phyloP scores from a whole-genome alignment of 306 rosid genomes.

The Psophocarpus tetragonolobus region DNA sequence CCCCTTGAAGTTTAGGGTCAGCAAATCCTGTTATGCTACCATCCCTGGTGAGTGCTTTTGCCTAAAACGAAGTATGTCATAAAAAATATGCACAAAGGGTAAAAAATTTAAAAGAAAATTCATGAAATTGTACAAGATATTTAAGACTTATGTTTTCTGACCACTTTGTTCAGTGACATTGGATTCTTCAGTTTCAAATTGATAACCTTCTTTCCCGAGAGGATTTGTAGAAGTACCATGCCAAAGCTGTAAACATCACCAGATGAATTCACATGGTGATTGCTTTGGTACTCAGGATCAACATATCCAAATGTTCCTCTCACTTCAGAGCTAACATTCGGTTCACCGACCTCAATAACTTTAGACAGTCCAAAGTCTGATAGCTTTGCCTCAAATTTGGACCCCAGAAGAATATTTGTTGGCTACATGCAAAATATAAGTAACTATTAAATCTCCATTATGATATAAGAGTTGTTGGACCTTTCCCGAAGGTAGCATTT shows the following conservation, averaged over 20 bases:
- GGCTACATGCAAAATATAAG: conserved; percentile 42
- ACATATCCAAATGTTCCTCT: conserved; percentile 73
- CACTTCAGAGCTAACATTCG: conserved; percentile 62
- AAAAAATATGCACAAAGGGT: conserved; percentile 10
- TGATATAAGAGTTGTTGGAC: conserved; percentile 10
- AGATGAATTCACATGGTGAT: conserved; percentile 53
- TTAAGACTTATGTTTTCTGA: conserved; percentile 19
- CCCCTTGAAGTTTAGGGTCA: conserved; percentile 46
- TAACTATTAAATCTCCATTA: not conserved
- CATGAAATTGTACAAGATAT: not conserved
- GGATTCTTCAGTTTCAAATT: conserved; percentile 58
- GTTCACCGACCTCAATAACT: conserved; percentile 54
- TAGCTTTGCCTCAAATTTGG: conserved; percentile 60
- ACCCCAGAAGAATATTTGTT: conserved; percentile 69
- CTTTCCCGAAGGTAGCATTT: not conserved
- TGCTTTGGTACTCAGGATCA: conserved; percentile 62
- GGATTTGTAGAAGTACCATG: conserved; percentile 62
- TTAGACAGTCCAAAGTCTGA: conserved; percentile 70
- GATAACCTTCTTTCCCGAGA: conserved; percentile 63
- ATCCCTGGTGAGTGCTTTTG: conserved; percentile 31
- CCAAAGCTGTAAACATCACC: conserved; percentile 72
- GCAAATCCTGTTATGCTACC: conserved; percentile 39
- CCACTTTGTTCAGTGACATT: conserved; percentile 59
- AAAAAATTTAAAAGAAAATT: not conserved
- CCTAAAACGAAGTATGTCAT: conserved; percentile 34